Percentiles rank a stretch among this genome's conserved stretches.
These are phyloP conservation scores for Epichloe gansuensis DNA, from an alignment of 2,329 filamentous ascomycete species.

Conservation along the genomic window DNA sequence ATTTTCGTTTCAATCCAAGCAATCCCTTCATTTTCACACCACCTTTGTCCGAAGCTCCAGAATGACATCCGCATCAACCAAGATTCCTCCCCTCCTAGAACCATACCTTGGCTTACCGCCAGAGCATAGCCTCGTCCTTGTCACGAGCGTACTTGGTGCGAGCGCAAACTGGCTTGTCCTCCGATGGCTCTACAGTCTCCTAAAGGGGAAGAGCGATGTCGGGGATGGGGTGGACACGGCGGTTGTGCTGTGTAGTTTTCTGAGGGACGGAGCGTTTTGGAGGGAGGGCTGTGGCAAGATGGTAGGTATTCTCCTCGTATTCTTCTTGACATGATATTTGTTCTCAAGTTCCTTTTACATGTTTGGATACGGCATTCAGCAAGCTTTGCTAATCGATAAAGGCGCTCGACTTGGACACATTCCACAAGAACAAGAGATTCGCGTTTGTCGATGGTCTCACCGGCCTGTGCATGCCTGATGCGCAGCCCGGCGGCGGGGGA, in stretches of 20 bases:
- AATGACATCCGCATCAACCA: slow-evolving; percentile 26
- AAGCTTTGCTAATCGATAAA: slow-evolving; percentile 17
- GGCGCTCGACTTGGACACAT: slow-evolving; percentile 57
- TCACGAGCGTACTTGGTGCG: slow-evolving; percentile 55
- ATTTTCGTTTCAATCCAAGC: too few species aligned
- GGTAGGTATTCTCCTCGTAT: slow-evolving; percentile 25
- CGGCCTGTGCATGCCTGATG: slow-evolving; percentile 35
- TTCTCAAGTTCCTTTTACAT: background rate
- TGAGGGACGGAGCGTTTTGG: slow-evolving; percentile 72
- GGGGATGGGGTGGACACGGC: slow-evolving; percentile 17
- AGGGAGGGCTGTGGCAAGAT: slow-evolving; percentile 54
- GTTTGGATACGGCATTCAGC: background rate
- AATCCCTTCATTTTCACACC: too few species aligned
- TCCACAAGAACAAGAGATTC: slow-evolving; percentile 46
- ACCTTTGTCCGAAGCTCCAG: background rate
- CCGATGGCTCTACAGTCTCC: slow-evolving; percentile 38
- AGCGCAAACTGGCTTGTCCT: slow-evolving; percentile 53
- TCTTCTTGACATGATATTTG: background rate
- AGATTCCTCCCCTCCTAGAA: slow-evolving; percentile 50
- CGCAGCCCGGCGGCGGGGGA: slow-evolving; percentile 3
- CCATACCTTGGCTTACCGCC: slow-evolving; percentile 47
- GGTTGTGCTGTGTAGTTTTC: slow-evolving; percentile 71
- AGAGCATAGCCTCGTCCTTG: slow-evolving; percentile 46
- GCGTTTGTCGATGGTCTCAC: slow-evolving; percentile 64
- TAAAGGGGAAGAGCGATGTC: slow-evolving; percentile 14